A percentile compares a stretch with the other conserved stretches of the same genome.
phyloP scores from a whole-genome alignment of 345 rosid species.

The Physaria fendleri region DNA sequence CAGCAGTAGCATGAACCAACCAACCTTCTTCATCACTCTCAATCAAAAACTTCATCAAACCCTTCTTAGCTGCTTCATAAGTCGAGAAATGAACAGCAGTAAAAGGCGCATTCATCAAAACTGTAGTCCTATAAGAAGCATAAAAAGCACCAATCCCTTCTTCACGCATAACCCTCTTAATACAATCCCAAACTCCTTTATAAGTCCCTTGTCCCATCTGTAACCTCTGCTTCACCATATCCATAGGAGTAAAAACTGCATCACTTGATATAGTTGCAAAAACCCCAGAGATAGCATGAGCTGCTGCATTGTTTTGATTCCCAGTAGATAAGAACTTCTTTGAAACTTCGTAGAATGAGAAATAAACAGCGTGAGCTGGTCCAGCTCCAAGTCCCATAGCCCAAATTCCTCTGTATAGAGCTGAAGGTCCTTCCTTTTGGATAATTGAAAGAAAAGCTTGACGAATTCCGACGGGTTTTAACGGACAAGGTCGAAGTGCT shows the following conservation, averaged over 20 bases:
- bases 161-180: constrained; percentile 63
- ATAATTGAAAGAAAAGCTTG: constrained; percentile 72
- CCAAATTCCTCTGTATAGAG: constrained; percentile 79
- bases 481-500: constrained; percentile 82
- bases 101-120: constrained; percentile 89
- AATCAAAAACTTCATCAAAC: constrained; percentile 58
- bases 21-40: constrained; percentile 57
- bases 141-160: constrained; percentile 82
- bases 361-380: constrained; percentile 94
- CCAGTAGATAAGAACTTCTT: constrained; percentile 62
- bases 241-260: constrained; percentile 92
- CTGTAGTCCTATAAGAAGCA: constrained; percentile 90
- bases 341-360: constrained; percentile 74
- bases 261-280: constrained; percentile 83
- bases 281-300: constrained; percentile 82
- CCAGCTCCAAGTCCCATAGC: constrained; percentile 99
- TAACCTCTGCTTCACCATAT: constrained; percentile 93
- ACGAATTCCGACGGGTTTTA: constrained; percentile 59
- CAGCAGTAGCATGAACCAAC: constrained; percentile 75
- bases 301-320: constrained; percentile 54
- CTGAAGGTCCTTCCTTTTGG: constrained; percentile 58
- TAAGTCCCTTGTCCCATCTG: constrained; percentile 60
- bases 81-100: constrained; percentile 81
- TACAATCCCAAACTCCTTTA: constrained; percentile 74
- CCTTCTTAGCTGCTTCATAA: constrained; percentile 79